Percentiles rank a stretch among this genome's conserved stretches.
These are phyloP conservation scores for Marasmius tenuissimus DNA, from an alignment of 1,284 basidiomycete genomes.

Conservation along the genomic window DNA sequence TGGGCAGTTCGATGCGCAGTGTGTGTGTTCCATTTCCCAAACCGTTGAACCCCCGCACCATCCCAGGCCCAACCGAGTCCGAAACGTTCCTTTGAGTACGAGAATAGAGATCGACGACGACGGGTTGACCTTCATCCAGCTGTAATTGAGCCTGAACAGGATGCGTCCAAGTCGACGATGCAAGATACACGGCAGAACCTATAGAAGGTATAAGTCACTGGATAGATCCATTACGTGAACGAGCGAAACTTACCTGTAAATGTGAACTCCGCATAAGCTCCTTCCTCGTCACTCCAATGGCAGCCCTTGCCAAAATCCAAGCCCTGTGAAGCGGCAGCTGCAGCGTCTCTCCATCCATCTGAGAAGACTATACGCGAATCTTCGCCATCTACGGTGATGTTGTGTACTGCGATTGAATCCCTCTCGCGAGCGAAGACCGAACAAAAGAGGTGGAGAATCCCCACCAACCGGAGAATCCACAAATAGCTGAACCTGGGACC, in stretches of 20 bases:
- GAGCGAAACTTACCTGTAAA: conserved; percentile 19
- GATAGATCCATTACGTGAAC: background rate
- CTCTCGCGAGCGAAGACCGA: background rate
- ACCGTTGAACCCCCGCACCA: conserved; percentile 13
- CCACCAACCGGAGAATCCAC: background rate
- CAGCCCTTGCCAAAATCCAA: conserved; percentile 34
- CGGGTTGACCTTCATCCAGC: conserved; percentile 20
- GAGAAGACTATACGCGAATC: conserved; percentile 25
- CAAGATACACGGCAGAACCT: conserved; percentile 39
- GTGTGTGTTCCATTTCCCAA: conserved; percentile 16
- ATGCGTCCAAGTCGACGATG: conserved; percentile 34
- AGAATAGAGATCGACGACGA: conserved; percentile 20
- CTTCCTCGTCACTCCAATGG: conserved; percentile 15
- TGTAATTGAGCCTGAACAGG: conserved; percentile 24
- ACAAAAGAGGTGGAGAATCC: background rate
- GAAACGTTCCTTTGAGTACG: conserved; percentile 6
- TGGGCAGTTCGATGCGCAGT: conserved; percentile 6
- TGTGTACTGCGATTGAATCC: conserved; percentile 11
- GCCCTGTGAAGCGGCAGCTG: conserved; percentile 9
- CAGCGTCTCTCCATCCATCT: conserved; percentile 9
- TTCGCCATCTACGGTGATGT: conserved; percentile 36
- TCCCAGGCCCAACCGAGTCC: conserved; percentile 11
- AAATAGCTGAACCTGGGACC: no score
- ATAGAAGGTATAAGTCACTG: background rate
- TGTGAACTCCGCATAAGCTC: conserved; percentile 11